Evolutionary conservation across 805 yeast genomes (phyloP), one percentile per base, ranked within the genome.

Genomic region (Hanseniaspora clermontiae): DNA sequence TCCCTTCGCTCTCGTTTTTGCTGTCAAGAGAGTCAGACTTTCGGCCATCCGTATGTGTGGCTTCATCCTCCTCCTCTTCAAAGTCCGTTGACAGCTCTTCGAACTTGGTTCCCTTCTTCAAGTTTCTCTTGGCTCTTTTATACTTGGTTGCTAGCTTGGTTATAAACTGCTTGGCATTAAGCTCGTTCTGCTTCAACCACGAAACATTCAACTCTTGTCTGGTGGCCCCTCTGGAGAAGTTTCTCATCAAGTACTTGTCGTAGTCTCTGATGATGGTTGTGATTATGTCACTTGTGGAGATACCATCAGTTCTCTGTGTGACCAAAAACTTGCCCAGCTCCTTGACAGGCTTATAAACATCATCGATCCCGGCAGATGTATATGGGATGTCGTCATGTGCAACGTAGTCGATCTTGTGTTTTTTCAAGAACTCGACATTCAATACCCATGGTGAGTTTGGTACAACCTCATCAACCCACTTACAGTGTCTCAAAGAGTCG

Each of bases 351-450:
- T 80, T 82, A 72, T 93, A 93, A 55, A 93, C 89, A 68, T 93
- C 98, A 67, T 87, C 96, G 40, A 82, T 76, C 59, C 83, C 96
- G n/a, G 81, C 81, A 27, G 91, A 81, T 0, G 87, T 96, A 67
- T 93, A 93, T 0, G 98, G 98, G 60, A 88, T 73, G 69, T 93
- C 97, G 72, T 93, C 98, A 70, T 93, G 98, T 1, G 98, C 98
- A 59, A 91, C 96, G 65, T 88, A 93, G 69, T 93, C 98, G 62
- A 93, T 88, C 55, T 81, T 74, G 70, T 93, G 96, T 62, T 84
- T 70, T 49, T 73, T 73, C 61, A 93, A 70, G 64, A 93, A 93
- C 47, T 84, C 88, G 55, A 88, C 80, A 2, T 89, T 84, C 31
- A 93, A 89, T 62, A 85, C 79, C 98, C 98, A 93, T 14, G 98